Conservation (phyloP, 306 rosid species). For the Abrus precatorius region DNA sequence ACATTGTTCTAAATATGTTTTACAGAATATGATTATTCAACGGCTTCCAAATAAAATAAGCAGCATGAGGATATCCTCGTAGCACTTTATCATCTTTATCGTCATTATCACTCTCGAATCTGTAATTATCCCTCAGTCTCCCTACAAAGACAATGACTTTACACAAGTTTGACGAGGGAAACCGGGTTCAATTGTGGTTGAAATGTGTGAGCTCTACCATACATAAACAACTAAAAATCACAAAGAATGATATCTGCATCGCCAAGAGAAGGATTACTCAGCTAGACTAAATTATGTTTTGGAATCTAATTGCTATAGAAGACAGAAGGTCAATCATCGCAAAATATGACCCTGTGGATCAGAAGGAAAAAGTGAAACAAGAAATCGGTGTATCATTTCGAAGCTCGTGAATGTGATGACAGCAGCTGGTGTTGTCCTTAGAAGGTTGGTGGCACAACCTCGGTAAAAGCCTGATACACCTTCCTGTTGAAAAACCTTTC, state of each 20-base stretch:
- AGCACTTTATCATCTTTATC: slow-evolving; percentile 47
- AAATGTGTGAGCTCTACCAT: slow-evolving; percentile 48
- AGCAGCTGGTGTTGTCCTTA: slow-evolving; percentile 93
- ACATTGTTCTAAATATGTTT: background rate
- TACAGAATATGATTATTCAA: slow-evolving; percentile 27
- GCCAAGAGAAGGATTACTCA: slow-evolving; percentile 27
- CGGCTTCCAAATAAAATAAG: slow-evolving; percentile 28
- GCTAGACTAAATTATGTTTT: slow-evolving; percentile 38
- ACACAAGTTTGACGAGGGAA: slow-evolving; percentile 48
- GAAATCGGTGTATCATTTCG: slow-evolving; percentile 93
- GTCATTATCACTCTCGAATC: slow-evolving; percentile 60
- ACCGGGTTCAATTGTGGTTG: slow-evolving; percentile 40
- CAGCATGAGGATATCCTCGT: background rate
- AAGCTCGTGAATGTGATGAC: slow-evolving; percentile 91
- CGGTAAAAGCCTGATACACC: slow-evolving; percentile 84
- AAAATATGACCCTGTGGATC: slow-evolving; percentile 73
- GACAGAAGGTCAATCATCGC: slow-evolving; percentile 54
- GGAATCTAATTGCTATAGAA: slow-evolving; percentile 37
- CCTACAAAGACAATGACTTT: slow-evolving; percentile 40
- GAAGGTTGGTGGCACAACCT: slow-evolving; percentile 85
- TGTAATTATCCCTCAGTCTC: slow-evolving; percentile 44
- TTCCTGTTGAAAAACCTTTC: slow-evolving; percentile 81
- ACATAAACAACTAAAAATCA: slow-evolving; percentile 35
- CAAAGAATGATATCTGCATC: slow-evolving; percentile 50
- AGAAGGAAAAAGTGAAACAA: slow-evolving; percentile 67